Base-by-base conservation (phyloP, 2,329 filamentous ascomycete species). In the Fusarium citri region DNA sequence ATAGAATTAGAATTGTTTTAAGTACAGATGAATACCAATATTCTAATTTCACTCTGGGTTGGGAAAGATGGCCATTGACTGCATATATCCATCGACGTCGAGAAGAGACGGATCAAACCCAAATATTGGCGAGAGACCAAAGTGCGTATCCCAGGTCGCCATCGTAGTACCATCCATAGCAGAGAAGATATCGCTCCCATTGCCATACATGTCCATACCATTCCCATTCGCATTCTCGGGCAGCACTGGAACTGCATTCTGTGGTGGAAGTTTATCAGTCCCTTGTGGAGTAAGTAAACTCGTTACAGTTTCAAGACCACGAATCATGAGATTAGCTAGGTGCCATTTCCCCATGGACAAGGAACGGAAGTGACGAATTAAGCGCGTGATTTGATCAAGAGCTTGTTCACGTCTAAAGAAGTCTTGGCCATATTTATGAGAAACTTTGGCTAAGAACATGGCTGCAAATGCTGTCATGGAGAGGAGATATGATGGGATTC, bases 381-480 rank as follows among this genome's bases (percentile, higher is more conserved):
- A 77, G 28, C 77, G 77, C 0, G 75, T 76, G 1, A 79, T 81
- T 23, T 84, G 68, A 12, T 81, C 77, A 26, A 77, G 74, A 2
- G 84, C 81, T 2, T 77, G 69, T 3, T 73, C 70, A 5, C 78
- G 75, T 16, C 83, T 78, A 15, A 83, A 78, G 3, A 83, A 76
- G 6, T 78, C 77, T 9, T 78, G 78, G 0, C 76, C 78, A 43
- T 84, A 80, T 37, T 83, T 84, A 40, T 80, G 78, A 6, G 83
- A 79, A 0, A 86, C 76, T 59, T 85, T 85, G 23, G 84, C 79
- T 1, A 86, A 76, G 54, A 87, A 86, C 69, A 85, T 83, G 64
- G 83, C 85, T 2, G 85, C 84, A 59, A 86, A 86, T 0, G 83
- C 83, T 0, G 83, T 85, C 85, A 86, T 87, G 12, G 83, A 84